Conservation (phyloP, 1,284 basidiomycete genomes). For the Cryptococcus hybrid region DNA sequence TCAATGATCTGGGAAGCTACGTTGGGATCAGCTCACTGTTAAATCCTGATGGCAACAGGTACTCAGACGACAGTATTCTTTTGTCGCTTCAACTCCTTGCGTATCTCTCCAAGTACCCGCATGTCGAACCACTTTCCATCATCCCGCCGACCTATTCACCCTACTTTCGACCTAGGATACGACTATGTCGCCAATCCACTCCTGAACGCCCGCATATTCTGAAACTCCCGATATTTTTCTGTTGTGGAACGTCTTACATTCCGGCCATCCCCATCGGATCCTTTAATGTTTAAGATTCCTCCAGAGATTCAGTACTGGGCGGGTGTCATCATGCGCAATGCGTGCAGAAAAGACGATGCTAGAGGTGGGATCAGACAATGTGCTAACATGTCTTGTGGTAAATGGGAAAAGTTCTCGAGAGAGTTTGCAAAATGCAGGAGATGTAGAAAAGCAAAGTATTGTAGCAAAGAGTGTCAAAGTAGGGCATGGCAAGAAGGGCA, state of each 20-base stretch:
- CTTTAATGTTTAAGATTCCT: conserved; percentile 70
- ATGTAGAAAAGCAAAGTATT: conserved; percentile 98
- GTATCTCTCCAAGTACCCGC: conserved; percentile 96
- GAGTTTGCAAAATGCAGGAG: conserved; percentile 97
- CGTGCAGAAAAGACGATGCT: conserved; percentile 93
- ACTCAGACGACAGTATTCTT: conserved; percentile 92
- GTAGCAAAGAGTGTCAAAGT: conserved; percentile 96
- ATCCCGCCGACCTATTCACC: conserved; percentile 58
- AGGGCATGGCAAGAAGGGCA: conserved; percentile 97
- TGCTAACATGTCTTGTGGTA: conserved; percentile 96
- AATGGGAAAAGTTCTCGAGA: conserved; percentile 88
- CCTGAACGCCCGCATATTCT: conserved; percentile 41
- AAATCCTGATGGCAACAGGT: conserved; percentile 55
- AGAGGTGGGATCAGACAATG: conserved; percentile 94
- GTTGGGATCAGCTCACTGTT: conserved; percentile 40
- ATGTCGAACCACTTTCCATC: conserved; percentile 98
- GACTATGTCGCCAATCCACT: conserved; percentile 30
- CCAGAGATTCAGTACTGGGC: conserved; percentile 98
- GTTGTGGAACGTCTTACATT: conserved; percentile 96
- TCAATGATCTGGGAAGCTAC: conserved; percentile 47
- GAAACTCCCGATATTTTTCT: conserved; percentile 77
- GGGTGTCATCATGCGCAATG: conserved; percentile 98
- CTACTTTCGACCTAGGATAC: conserved; percentile 42
- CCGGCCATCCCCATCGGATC: conserved; percentile 77
- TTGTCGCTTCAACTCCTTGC: conserved; percentile 89